Percentiles rank a stretch among this genome's conserved stretches.
Conservation (phyloP, 352 stramenopile genomes). For the Pythium brassicae region DNA sequence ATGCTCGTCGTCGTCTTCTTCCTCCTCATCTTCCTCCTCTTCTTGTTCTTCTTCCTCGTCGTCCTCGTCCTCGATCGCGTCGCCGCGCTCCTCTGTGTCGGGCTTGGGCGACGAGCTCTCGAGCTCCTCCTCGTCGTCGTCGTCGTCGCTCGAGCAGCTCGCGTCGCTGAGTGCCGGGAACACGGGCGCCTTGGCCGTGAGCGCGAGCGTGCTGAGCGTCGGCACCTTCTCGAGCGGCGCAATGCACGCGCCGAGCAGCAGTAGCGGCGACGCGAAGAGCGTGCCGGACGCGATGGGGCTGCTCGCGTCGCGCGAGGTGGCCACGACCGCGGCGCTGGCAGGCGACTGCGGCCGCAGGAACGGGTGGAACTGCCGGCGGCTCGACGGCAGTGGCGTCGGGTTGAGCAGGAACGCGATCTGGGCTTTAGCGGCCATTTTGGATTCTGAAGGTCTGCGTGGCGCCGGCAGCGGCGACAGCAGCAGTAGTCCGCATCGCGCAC, state of each 20-base stretch:
- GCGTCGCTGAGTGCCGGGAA: constrained; percentile 11
- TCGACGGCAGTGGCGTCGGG: constrained; percentile 15
- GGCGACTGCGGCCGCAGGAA: constrained; percentile 6
- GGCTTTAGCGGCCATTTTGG: constrained; percentile 34
- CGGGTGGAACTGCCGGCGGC: constrained; percentile 10
- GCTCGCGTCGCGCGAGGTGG: constrained; percentile 17
- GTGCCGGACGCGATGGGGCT: constrained; percentile 13
- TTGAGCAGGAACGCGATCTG: constrained; percentile 47
- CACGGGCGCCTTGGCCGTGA: constrained; percentile 1
- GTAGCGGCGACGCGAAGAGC: constrained; percentile 23
- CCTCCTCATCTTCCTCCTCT: too few species aligned
- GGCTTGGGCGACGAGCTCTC: constrained; percentile 7
- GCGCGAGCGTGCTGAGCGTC: neutral
- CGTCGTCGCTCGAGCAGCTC: constrained; percentile 11
- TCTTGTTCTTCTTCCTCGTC: neutral
- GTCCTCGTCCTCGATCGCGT: constrained; percentile 8
- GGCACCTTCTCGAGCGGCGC: constrained; percentile 21
- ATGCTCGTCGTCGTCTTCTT: constrained; percentile 1
- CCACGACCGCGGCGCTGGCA: constrained; percentile 11
- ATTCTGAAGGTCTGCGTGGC: constrained; percentile 3
- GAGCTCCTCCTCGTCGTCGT: constrained; percentile 8
- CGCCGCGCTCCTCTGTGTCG: constrained; percentile 28
- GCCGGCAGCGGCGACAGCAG: neutral
- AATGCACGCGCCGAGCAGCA: constrained; percentile 29
- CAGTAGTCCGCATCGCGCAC: too few species aligned